Evolutionary conservation across 495 filamentous ascomycete genomes (phyloP).

Genomic region (Hypomontagnella monticulosa): DNA sequence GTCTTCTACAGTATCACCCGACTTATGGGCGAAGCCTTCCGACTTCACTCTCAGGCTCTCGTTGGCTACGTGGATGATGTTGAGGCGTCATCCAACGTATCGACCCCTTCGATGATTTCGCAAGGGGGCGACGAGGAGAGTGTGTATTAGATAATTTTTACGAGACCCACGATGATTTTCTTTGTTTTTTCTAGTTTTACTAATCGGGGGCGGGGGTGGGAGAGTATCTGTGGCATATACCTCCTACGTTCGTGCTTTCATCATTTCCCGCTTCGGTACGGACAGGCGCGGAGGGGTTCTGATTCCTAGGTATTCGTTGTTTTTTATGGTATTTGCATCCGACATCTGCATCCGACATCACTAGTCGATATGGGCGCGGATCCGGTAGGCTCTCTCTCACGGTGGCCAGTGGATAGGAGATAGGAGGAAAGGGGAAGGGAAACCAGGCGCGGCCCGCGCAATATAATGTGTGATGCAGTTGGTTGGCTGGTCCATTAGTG

Average conservation of each 20-base stretch:
- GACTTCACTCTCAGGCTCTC: constrained; percentile 93
- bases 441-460: constrained; percentile 54
- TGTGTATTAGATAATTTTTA: constrained; percentile 63
- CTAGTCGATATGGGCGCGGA: constrained; percentile 57
- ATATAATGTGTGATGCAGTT: constrained; percentile 63
- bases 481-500: constrained; percentile 64
- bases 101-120: constrained; percentile 69
- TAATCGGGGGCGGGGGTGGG: constrained; percentile 45
- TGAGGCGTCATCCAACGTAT: constrained; percentile 64
- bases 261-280: constrained; percentile 38
- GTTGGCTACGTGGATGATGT: constrained; percentile 89
- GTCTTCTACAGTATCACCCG: constrained; percentile 80
- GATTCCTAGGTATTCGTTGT: constrained; percentile 38
- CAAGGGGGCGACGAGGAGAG: constrained; percentile 68
- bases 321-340: constrained; percentile 52
- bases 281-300: constrained; percentile 45
- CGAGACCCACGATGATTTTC: constrained; percentile 58
- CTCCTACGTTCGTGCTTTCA: constrained; percentile 48
- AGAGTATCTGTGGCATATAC: constrained; percentile 61
- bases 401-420: constrained; percentile 44
- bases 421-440: constrained; percentile 48
- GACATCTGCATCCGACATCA: constrained; percentile 52
- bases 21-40: constrained; percentile 98
- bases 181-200: constrained; percentile 51
- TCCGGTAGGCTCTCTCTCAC: constrained; percentile 47